These are phyloP conservation scores for Neostapfia colusana DNA, from an alignment of 176 grass and related monocot genomes.

Conservation along the genomic window DNA sequence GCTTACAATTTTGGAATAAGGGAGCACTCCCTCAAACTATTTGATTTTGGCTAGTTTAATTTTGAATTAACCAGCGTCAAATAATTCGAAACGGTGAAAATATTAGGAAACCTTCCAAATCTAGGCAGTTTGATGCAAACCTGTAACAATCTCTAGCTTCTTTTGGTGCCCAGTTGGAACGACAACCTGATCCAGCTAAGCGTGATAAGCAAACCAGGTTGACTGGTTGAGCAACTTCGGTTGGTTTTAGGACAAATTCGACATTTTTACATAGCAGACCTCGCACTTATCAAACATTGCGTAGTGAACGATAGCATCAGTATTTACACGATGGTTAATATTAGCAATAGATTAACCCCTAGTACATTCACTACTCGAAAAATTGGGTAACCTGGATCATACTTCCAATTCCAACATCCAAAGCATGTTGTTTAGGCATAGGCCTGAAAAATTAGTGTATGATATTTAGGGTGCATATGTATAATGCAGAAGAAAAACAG, in stretches of 20 bases:
- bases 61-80: too few relatives aligned
- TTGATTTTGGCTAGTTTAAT: too few relatives aligned
- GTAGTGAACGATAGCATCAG: slow-evolving; percentile 5
- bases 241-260: neutral
- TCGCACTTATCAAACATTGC: slow-evolving; percentile 23
- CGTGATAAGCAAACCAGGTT: slow-evolving; percentile 22
- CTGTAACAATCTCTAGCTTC: neutral
- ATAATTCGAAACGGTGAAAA: too few relatives aligned
- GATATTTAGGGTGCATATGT: slow-evolving; percentile 15
- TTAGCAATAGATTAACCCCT: slow-evolving; percentile 17
- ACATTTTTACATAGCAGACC: slow-evolving; percentile 17
- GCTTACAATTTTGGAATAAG: too few relatives aligned
- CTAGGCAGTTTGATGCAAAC: slow-evolving; percentile 19
- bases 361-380: slow-evolving; percentile 3
- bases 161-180: slow-evolving; percentile 27
- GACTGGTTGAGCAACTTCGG: slow-evolving; percentile 37
- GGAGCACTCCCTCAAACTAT: too few relatives aligned
- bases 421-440: slow-evolving; percentile 18
- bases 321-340: slow-evolving; percentile 5
- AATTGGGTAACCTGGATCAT: neutral
- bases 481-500: slow-evolving; percentile 23
- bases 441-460: slow-evolving; percentile 16
- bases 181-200: slow-evolving; percentile 39
- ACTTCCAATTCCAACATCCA: neutral
- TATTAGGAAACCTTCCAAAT: neutral